Evolutionary conservation across 1,284 basidiomycete species (phyloP).

Genomic region (Cryptococcus deneoformans): DNA sequence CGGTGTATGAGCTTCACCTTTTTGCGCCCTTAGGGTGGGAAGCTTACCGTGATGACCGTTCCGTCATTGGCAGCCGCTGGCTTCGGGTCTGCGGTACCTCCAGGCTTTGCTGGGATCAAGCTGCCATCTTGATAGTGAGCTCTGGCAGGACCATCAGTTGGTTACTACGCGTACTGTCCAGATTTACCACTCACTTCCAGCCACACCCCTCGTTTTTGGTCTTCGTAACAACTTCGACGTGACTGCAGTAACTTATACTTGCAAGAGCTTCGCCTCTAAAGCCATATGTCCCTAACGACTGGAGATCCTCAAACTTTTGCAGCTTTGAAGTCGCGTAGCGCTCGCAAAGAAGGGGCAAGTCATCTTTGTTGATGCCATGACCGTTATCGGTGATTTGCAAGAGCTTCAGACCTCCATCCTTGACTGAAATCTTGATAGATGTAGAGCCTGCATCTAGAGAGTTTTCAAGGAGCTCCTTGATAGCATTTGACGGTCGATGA

Average conservation of each 20-base stretch:
- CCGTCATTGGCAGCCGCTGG: conserved; percentile 94
- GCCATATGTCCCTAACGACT: conserved; percentile 85
- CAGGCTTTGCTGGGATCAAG: conserved; percentile 65
- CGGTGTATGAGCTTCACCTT: background rate
- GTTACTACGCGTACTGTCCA: background rate
- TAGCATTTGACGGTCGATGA: conserved; percentile 89
- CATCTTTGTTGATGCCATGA: conserved; percentile 76
- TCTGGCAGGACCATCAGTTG: conserved; percentile 51
- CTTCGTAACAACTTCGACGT: conserved; percentile 85
- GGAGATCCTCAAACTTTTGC: conserved; percentile 79
- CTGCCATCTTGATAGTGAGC: conserved; percentile 74
- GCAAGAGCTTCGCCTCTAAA: conserved; percentile 98
- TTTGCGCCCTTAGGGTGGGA: background rate
- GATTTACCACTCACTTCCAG: conserved; percentile 68
- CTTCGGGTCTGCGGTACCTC: conserved; percentile 69
- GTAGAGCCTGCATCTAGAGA: conserved; percentile 89
- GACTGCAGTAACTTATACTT: conserved; percentile 92
- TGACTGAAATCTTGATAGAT: conserved; percentile 80
- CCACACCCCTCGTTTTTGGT: conserved; percentile 74
- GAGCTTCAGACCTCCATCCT: conserved; percentile 94
- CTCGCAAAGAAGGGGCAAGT: conserved; percentile 88
- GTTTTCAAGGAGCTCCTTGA: conserved; percentile 97
- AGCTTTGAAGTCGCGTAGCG: conserved; percentile 97
- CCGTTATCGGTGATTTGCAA: conserved; percentile 98
- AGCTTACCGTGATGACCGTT: conserved; percentile 75